Base-by-base conservation (phyloP, 2,329 filamentous ascomycete species). In the Chrysosporium keratinophilum region DNA sequence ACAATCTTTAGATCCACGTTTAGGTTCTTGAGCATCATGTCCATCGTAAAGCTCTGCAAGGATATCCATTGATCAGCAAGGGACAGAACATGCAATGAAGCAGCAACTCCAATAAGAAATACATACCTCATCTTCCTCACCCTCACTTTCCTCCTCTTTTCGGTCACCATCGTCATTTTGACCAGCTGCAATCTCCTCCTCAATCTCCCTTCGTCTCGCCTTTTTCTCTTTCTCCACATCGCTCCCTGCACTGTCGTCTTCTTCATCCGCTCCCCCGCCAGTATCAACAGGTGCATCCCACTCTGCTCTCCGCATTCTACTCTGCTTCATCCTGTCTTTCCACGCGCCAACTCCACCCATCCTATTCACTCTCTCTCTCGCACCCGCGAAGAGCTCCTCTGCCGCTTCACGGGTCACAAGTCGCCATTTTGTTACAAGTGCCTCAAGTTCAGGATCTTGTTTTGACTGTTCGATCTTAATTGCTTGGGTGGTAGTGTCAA, bases 21-120 rank as follows among this genome's bases (percentile, higher is more conserved):
- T 55, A 86, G 69, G 31, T 76, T 80, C 59, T 76, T 77, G 14
- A 87, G 73, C 83, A 86, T 85, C 76, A 80, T 80, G 46, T 78
- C 80, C 77, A 87, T 83, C 11, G 81, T 84, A 61, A 85, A 85
- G 11, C 76, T 77, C 80, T 82, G 35, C 33, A 17, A 52, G 23
- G 23, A 7, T 28, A 7, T 28, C n/a, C 23, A 12, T 39, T 43
- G 34, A 17, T 35, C 7, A 44, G 28, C 34, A 54, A 39, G 47
- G 47, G 34, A 20, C 20, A 23, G 33, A 15, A 15, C 23, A 28
- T 28, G 23, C 23, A 28, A 28, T 3, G 23, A 7, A 28, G 23
- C 3, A 28, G 23, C 23, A 28, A 28, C n/a, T 28, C 23, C 23
- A 28, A 3, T 3, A 19, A 33, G 19, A 55, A 50, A 67, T 67